Conservation (phyloP, 805 yeast species). For the Spathaspora arborariae region DNA sequence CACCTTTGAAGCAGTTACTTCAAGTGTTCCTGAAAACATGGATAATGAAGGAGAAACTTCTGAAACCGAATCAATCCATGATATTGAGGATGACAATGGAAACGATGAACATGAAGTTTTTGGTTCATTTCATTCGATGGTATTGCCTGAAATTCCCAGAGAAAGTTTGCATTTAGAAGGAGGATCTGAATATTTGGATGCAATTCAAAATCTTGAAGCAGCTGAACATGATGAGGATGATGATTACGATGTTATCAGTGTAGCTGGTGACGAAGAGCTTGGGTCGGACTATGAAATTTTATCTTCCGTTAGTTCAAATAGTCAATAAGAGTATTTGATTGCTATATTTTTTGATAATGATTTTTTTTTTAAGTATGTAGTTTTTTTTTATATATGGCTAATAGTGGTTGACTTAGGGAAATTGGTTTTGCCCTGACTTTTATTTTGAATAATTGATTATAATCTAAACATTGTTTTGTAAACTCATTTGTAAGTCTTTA, state of each 20-base stretch:
- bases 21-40: neutral
- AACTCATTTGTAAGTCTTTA: neutral
- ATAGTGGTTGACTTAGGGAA: neutral
- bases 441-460: neutral
- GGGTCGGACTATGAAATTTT: conserved; percentile 38
- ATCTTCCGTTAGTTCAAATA: conserved; percentile 17
- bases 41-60: conserved; percentile 5
- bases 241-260: conserved; percentile 33
- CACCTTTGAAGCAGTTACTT: conserved; percentile 3
- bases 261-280: conserved; percentile 25
- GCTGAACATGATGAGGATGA: conserved; percentile 18
- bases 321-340: neutral
- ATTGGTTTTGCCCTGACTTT: neutral
- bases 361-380: neutral
- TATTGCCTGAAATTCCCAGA: conserved; percentile 28
- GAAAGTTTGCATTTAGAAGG: conserved; percentile 15
- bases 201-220: conserved; percentile 12
- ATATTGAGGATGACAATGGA: conserved; percentile 2
- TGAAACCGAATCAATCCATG: conserved; percentile 6
- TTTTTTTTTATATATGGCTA: neutral
- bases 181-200: conserved; percentile 20
- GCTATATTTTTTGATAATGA: neutral
- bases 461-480: too few species aligned
- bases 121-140: conserved; percentile 20
- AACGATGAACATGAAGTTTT: neutral